A percentile compares a stretch with the other conserved stretches of the same genome.
Conservation (phyloP, 106 monocot genomes). For the Phalaenopsis aphrodite region DNA sequence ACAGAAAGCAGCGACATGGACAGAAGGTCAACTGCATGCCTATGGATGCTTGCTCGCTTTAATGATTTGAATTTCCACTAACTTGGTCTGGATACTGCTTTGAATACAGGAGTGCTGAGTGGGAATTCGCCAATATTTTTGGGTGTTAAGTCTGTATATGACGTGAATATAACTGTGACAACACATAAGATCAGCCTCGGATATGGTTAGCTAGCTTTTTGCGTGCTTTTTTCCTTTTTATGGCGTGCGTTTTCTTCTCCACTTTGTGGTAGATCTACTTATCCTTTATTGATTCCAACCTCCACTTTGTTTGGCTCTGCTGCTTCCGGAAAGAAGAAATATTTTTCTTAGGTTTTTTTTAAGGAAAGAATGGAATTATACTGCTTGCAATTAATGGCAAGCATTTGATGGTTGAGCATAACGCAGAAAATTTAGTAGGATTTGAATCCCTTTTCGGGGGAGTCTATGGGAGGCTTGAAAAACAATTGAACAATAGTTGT, state of each 20-base stretch:
- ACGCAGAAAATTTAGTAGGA: too few species aligned
- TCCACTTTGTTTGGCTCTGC: conserved; percentile 4
- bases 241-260: background rate
- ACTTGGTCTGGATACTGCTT: background rate
- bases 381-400: background rate
- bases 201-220: too few species aligned
- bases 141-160: too few species aligned
- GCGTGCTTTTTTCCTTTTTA: background rate
- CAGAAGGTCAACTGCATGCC: background rate
- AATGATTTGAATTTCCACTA: background rate
- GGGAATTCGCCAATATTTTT: background rate
- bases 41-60: background rate
- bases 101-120: background rate
- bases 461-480: too few species aligned
- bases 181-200: too few species aligned
- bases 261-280: too few species aligned
- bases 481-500: too few species aligned
- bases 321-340: background rate
- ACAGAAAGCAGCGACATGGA: background rate
- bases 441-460: too few species aligned
- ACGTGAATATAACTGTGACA: too few species aligned
- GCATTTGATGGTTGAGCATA: background rate
- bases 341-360: background rate
- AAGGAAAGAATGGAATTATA: background rate
- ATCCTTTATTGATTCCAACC: background rate